A percentile compares a stretch with the other conserved stretches of the same genome.
phyloP scores from a whole-genome alignment of 257 asterid species.

The Solanum virginianum region DNA sequence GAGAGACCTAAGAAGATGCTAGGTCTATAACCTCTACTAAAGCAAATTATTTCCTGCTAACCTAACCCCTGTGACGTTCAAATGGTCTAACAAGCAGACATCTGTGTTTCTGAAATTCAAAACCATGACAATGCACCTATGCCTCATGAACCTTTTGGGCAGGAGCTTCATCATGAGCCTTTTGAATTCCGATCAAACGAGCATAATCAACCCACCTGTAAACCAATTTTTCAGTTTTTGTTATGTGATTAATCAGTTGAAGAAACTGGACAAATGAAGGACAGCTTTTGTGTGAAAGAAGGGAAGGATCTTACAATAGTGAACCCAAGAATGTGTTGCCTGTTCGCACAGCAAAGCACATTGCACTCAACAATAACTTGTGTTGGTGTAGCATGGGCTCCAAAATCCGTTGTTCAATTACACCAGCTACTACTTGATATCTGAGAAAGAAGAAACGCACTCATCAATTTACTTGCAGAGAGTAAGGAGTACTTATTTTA shows the following conservation, averaged over 20 bases:
- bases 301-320: slow-evolving; percentile 46
- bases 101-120: not conserved
- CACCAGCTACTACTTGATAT: slow-evolving; percentile 89
- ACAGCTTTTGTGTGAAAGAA: not conserved
- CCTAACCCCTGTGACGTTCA: slow-evolving; percentile 11
- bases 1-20: slow-evolving; percentile 6
- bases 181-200: slow-evolving; percentile 74
- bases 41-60: not conserved
- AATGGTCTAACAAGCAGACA: not conserved
- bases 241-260: not conserved
- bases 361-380: slow-evolving; percentile 61
- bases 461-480: not conserved
- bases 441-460: slow-evolving; percentile 24
- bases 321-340: slow-evolving; percentile 92
- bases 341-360: slow-evolving; percentile 92
- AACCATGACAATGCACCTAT: not conserved
- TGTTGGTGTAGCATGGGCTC: slow-evolving; percentile 79
- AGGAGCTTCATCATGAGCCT: slow-evolving; percentile 26
- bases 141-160: slow-evolving; percentile 30
- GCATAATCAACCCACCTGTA: slow-evolving; percentile 96
- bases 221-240: not conserved
- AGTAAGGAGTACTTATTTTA: not conserved
- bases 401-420: slow-evolving; percentile 64
- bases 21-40: not conserved
- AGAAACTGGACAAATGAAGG: not conserved